phyloP scores from a whole-genome alignment of 345 rosid genomes.

The Linum lewisii region DNA sequence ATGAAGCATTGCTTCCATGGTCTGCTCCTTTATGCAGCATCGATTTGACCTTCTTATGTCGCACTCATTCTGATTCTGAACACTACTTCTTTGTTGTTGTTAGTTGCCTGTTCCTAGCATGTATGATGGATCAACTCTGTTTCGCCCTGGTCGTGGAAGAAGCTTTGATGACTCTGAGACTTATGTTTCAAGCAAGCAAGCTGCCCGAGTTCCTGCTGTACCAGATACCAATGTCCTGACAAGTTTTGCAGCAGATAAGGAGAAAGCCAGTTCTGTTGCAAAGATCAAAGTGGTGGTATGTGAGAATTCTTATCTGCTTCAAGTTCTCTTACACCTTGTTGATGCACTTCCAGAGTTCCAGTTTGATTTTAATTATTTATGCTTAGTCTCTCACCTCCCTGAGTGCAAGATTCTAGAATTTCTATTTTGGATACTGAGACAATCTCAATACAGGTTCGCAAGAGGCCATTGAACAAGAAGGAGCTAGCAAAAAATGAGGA shows the following conservation, averaged over 20 bases:
- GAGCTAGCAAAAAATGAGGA: conserved; percentile 89
- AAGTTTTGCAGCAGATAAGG: conserved; percentile 76
- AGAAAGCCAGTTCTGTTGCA: conserved; percentile 77
- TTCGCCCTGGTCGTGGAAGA: conserved; percentile 58
- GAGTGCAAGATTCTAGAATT: conserved; percentile 1
- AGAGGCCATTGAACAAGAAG: conserved; percentile 93
- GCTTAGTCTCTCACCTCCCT: not conserved
- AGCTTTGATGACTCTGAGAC: conserved; percentile 81
- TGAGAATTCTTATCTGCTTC: not conserved
- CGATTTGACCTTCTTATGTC: not conserved
- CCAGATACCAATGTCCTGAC: conserved; percentile 59
- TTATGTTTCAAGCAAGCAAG: conserved; percentile 44
- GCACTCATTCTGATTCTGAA: conserved; percentile 12
- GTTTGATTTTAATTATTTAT: not conserved
- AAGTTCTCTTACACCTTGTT: not conserved
- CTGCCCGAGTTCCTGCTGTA: conserved; percentile 50
- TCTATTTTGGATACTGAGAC: conserved; percentile 5
- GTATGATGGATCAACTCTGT: conserved; percentile 50
- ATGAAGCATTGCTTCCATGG: no score
- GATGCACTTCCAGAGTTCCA: not conserved
- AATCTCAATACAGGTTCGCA: conserved; percentile 63
- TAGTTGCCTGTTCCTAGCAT: conserved; percentile 60
- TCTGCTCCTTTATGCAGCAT: no score
- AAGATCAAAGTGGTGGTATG: conserved; percentile 99
- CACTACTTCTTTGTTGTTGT: conserved; percentile 10